A percentile compares a stretch with the other conserved stretches of the same genome.
phyloP scores from a whole-genome alignment of 805 yeast genomes.

The Lipomyces chichibuensis region DNA sequence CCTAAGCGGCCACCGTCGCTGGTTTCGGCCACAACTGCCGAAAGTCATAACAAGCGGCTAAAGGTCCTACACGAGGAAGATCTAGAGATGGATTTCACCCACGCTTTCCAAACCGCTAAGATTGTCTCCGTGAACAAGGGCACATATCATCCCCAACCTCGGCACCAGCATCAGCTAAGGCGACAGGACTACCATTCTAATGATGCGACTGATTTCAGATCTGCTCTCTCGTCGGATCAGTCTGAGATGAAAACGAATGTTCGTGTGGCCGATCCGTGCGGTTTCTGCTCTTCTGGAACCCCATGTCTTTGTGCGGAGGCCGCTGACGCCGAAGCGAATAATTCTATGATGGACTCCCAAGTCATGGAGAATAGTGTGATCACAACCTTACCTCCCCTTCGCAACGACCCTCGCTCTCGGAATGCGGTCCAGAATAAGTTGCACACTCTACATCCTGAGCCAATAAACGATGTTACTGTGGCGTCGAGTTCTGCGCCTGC shows the following conservation, averaged over 20 bases:
- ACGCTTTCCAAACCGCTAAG: constrained; percentile 29
- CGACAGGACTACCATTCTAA: not conserved
- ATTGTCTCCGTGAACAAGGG: constrained; percentile 10
- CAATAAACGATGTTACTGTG: constrained; percentile 40
- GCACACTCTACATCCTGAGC: constrained; percentile 68
- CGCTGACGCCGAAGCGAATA: constrained; percentile 46
- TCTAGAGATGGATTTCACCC: constrained; percentile 35
- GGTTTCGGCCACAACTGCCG: not conserved
- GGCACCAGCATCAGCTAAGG: not conserved
- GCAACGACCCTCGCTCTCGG: constrained; percentile 32
- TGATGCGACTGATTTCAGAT: constrained; percentile 9
- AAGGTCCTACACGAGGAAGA: constrained; percentile 22
- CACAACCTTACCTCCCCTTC: constrained; percentile 32
- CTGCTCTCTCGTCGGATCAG: constrained; percentile 9
- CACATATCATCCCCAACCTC: constrained; percentile 1
- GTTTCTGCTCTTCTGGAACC: constrained; percentile 89
- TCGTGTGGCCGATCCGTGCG: constrained; percentile 73
- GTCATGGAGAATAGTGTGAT: constrained; percentile 19
- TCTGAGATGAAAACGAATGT: constrained; percentile 57
- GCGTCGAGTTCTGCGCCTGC: constrained; percentile 25
- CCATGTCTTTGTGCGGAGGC: constrained; percentile 91
- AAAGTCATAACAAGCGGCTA: constrained; percentile 7
- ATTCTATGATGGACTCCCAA: constrained; percentile 23
- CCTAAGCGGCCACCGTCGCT: constrained; percentile 19
- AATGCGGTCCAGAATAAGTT: constrained; percentile 46